Conservation (phyloP, 441 rosid species). For the Manihot esculenta region DNA sequence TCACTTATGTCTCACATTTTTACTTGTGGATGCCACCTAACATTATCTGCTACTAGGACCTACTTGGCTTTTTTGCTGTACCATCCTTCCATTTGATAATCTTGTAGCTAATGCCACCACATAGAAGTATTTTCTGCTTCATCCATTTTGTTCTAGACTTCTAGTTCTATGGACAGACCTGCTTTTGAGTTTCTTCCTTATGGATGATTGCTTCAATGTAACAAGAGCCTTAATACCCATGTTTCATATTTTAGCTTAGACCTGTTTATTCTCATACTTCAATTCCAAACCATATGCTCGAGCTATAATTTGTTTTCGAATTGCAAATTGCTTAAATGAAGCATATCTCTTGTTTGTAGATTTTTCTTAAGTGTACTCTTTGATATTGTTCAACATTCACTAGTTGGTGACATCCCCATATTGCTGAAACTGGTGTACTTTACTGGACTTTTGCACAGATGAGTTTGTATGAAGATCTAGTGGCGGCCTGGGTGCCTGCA, state of each 20-base stretch:
- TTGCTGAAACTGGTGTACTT: conserved; percentile 4
- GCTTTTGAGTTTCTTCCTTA: background rate
- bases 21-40: background rate
- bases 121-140: background rate
- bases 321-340: conserved; percentile 2
- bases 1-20: background rate
- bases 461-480: conserved; percentile 98
- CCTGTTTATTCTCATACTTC: background rate
- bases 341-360: background rate
- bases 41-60: background rate
- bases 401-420: background rate
- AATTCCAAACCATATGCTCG: background rate
- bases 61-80: background rate
- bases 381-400: background rate
- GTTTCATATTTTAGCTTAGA: background rate
- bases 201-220: background rate
- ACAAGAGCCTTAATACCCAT: background rate
- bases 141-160: background rate
- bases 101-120: background rate
- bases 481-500: conserved; percentile 95
- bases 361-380: background rate
- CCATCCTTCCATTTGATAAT: background rate
- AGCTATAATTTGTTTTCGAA: background rate
- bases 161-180: background rate
- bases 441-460: conserved; percentile 45